Evolutionary conservation across 345 rosid species (phyloP), one percentile per base, ranked within the genome.

Genomic region (Aethionema arabicum): DNA sequence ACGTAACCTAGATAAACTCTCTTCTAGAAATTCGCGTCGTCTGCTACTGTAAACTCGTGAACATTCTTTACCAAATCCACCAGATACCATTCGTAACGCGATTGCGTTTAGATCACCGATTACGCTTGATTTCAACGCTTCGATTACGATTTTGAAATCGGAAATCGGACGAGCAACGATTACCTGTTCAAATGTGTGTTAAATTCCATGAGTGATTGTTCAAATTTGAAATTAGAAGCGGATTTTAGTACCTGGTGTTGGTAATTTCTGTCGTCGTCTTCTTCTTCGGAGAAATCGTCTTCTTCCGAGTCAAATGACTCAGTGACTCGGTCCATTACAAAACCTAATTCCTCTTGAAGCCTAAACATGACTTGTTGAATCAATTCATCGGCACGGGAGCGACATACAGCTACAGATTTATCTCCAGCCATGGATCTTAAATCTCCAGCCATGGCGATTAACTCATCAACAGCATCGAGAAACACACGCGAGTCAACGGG

Each of bases 281-380:
- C 85, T 11, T 77, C 85, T 2, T 44, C 75, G 3, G 51, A n/a
- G 45, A 71, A 45, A 2, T 71, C 75, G 50, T 71, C 70, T 32
- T 71, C 75, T 27, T 71, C 75, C 15, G 70, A 74, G 43, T 82
- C 90, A 39, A 84, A 84, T 1, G 91, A 69, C 63, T 86, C 88
- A 12, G 76, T 67, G 0, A 83, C 93, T 30, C 79, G 79, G 65
- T 83, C 92, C 95, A 88, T 79, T 12, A 91, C 74, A 32, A 78
- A 70, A 13, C 86, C 71, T 63, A 86, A 86, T 85, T 88, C 96
- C 8, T 82, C 91, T 70, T 77, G 88, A 9, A 88, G 63, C 12
- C 95, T 81, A 63, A 85, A 91, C 88, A 91, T 83, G 21, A 88
- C 86, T 56, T 83, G 95, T 66, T 84, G 95, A 65, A 84, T 55